A percentile compares a stretch with the other conserved stretches of the same genome.
Evolutionary conservation across 371 early-diverging fungal genomes (phyloP).

Genomic region (Mortierella sp.): DNA sequence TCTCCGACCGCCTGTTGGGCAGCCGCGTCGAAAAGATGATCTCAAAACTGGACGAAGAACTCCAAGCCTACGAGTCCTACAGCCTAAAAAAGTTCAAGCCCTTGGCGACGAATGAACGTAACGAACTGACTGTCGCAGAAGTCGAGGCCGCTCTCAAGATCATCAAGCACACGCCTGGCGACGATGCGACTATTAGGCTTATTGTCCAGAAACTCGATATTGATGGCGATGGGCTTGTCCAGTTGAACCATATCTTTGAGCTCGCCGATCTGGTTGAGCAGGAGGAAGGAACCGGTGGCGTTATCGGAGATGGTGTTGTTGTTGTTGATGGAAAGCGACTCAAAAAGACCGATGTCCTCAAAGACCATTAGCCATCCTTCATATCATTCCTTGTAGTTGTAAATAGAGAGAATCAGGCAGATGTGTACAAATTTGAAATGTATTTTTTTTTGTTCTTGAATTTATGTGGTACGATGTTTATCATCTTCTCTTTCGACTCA

Average conservation of each 20-base stretch:
- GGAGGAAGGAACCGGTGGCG: constrained; percentile 53
- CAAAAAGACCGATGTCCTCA: neutral
- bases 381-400: neutral
- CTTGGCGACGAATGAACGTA: constrained; percentile 59
- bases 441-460: neutral
- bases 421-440: neutral
- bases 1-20: constrained; percentile 63
- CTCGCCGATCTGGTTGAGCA: constrained; percentile 42
- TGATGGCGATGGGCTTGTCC: constrained; percentile 63
- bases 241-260: constrained; percentile 54
- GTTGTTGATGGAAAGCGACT: neutral
- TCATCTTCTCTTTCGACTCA: neutral
- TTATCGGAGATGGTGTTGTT: constrained; percentile 24
- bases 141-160: constrained; percentile 71
- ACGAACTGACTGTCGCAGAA: constrained; percentile 69
- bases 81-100: constrained; percentile 44
- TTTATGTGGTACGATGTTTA: neutral
- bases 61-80: constrained; percentile 64
- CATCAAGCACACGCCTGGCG: constrained; percentile 70
- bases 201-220: constrained; percentile 72
- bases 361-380: neutral
- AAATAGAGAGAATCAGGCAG: neutral
- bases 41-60: constrained; percentile 76
- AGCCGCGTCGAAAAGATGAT: constrained; percentile 73
- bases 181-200: constrained; percentile 65